A percentile compares a stretch with the other conserved stretches of the same genome.
Conservation (phyloP, 2,329 filamentous ascomycete genomes). For the Ophiognomonia clavigignenti-juglandacearum region DNA sequence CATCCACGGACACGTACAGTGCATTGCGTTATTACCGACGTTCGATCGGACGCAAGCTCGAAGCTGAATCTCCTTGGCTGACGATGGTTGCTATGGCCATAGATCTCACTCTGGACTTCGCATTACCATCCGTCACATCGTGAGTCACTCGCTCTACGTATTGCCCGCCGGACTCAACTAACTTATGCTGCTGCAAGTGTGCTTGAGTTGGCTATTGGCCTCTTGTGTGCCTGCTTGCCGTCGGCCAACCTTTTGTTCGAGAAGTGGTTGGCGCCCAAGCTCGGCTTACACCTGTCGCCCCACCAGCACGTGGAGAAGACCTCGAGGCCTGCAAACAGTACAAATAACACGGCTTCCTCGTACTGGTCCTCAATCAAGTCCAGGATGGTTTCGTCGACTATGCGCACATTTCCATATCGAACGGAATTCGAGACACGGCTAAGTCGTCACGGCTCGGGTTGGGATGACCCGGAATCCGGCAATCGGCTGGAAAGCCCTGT, state of each 20-base stretch:
- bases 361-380: constrained; percentile 2
- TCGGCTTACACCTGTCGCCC: neutral
- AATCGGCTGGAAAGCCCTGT: neutral
- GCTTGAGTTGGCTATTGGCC: constrained; percentile 22
- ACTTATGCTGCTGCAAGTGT: neutral
- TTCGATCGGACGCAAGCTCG: too few relatives aligned
- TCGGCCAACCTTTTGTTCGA: constrained; percentile 16
- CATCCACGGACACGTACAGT: too few relatives aligned
- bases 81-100: neutral
- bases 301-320: neutral
- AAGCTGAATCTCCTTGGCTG: neutral
- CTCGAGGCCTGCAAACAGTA: neutral
- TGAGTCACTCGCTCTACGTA: neutral
- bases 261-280: neutral
- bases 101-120: constrained; percentile 1
- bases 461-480: neutral
- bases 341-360: neutral
- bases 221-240: constrained; percentile 24
- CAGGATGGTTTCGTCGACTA: neutral
- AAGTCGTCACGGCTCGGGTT: neutral
- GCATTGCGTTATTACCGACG: too few relatives aligned
- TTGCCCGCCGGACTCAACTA: neutral
- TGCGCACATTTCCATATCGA: neutral
- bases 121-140: neutral
- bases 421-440: neutral